phyloP scores from a whole-genome alignment of 768 basidiomycete species.

The Tubosaeta brunneosetosa region DNA sequence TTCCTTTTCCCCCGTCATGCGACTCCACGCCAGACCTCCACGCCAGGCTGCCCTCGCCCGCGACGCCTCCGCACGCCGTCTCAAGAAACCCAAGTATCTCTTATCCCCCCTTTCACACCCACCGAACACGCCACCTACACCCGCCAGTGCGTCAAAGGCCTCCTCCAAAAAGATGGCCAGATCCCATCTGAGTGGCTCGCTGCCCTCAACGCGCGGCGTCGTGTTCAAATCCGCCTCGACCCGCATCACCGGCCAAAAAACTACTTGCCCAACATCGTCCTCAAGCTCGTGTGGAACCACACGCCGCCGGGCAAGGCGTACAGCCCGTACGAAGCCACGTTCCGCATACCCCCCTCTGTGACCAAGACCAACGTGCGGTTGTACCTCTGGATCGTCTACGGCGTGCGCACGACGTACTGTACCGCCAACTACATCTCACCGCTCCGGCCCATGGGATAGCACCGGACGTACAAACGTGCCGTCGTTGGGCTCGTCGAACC shows the following conservation, averaged over 20 bases:
- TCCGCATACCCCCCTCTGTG: constrained; percentile 82
- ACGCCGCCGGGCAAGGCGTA: constrained; percentile 74
- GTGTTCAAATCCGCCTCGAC: constrained; percentile 31
- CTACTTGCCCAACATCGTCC: constrained; percentile 85
- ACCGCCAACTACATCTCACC: constrained; percentile 86
- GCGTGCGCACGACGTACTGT: constrained; percentile 85
- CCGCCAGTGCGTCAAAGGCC: constrained; percentile 51
- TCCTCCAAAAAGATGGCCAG: constrained; percentile 36
- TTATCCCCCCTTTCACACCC: constrained; percentile 52
- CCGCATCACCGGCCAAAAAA: constrained; percentile 68
- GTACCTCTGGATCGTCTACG: constrained; percentile 81
- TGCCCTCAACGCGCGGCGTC: constrained; percentile 62
- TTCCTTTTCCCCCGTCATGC: background rate
- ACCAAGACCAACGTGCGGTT: constrained; percentile 92
- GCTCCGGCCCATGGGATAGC: constrained; percentile 30
- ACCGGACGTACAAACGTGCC: constrained; percentile 81
- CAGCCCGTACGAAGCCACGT: constrained; percentile 93
- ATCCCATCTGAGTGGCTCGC: constrained; percentile 54
- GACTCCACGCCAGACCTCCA: constrained; percentile 44
- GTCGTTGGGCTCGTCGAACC: constrained; percentile 89
- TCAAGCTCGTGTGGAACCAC: constrained; percentile 79
- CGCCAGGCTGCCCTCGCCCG: constrained; percentile 45
- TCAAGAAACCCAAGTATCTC: constrained; percentile 41
- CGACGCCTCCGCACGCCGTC: constrained; percentile 64
- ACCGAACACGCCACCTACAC: constrained; percentile 59